Evolutionary conservation across 2,329 filamentous ascomycete species (phyloP), one percentile per base, ranked within the genome.

Genomic region (Arthrinium phaeospermum): DNA sequence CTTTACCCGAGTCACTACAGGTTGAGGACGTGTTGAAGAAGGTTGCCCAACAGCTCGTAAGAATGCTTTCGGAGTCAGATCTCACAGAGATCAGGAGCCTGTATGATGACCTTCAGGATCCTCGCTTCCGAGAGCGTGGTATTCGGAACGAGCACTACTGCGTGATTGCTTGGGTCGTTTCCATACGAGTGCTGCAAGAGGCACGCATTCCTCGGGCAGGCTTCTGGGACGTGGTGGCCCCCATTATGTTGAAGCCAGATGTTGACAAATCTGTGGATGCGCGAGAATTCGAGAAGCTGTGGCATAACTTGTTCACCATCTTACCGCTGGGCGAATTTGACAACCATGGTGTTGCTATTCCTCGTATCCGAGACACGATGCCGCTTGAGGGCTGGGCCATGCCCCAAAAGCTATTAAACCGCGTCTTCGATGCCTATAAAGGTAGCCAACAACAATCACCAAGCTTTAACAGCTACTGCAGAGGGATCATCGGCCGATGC

Each of bases 381-480:
- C 80, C 82, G 0, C 78, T 86, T 34, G 90, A 92, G 72, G 91
- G 91, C 37, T 93, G 91, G 91, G 74, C 76, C 4, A 78, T 92
- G 19, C 87, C 90, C 0, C 90, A 91, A 73, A 86, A 84, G 71
- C 78, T 92, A 44, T 74, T 92, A 68, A 88, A 85, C 75, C 85
- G 85, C 8, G 85, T 92, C 16, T 91, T 92, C 71, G 81, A 87
- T 27, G 77, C 91, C 2, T 93, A 92, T 77, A 84, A 85, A 73
- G 80, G 81, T n/a, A 89, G 90, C 71, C 77, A 80, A 3, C 85
- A 85, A 30, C 91, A 92, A 75, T 80, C 86, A 1, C 84, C 89
- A 1, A 88, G 89, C 76, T 92, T 92, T 83, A 92, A 92, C 75
- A 88, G 89, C 73, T 93, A 93, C 76, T 91, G 89, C 73, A 86